phyloP scores from a whole-genome alignment of 2,329 filamentous ascomycete genomes.

The Sclerotinia subarctica region DNA sequence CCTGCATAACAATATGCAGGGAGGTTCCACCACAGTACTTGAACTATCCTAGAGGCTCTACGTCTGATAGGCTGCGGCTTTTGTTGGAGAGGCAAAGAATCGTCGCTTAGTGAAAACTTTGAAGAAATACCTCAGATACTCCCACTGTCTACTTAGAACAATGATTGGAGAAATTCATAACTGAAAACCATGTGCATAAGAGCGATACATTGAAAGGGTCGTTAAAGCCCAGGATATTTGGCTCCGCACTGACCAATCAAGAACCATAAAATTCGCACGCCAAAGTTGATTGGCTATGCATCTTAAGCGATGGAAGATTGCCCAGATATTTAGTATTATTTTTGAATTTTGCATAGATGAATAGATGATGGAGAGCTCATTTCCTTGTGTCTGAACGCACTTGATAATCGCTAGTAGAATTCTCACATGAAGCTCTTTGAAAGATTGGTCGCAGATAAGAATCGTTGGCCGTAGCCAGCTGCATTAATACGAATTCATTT shows the following conservation, averaged over 20 bases:
- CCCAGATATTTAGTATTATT: neutral
- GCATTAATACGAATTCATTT: constrained; percentile 17
- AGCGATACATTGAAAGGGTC: neutral
- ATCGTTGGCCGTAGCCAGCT: neutral
- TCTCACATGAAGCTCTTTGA: neutral
- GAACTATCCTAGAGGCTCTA: neutral
- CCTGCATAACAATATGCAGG: neutral
- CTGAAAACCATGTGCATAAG: constrained; percentile 16
- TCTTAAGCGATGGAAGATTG: constrained; percentile 7
- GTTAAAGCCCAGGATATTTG: constrained; percentile 9
- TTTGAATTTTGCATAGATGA: neutral
- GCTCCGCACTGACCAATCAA: constrained; percentile 23
- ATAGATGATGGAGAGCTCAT: neutral
- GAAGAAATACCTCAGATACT: neutral
- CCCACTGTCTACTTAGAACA: neutral
- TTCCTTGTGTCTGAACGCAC: neutral
- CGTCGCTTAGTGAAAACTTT: neutral
- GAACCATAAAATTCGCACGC: constrained; percentile 24
- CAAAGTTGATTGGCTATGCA: constrained; percentile 11
- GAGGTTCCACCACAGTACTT: neutral
- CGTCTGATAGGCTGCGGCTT: neutral
- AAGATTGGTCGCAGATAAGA: neutral
- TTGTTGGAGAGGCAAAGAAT: neutral
- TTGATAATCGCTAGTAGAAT: neutral
- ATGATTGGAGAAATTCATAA: constrained; percentile 5